Base-by-base conservation (phyloP, 2,329 filamentous ascomycete species). In the Sordariomycetes sp. region DNA sequence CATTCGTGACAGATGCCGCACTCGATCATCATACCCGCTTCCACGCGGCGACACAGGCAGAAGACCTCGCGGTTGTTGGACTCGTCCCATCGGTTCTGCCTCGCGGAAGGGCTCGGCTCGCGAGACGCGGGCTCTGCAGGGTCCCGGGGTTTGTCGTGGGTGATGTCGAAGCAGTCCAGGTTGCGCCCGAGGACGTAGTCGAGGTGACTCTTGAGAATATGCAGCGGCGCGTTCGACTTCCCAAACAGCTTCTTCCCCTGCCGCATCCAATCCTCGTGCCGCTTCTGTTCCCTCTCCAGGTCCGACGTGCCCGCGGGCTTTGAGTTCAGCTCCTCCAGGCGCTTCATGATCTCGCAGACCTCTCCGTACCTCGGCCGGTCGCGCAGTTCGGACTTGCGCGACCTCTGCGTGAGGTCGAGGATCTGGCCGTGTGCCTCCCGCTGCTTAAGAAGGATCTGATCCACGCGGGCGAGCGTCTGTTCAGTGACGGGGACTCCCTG, bases 11-110 rank as follows among this genome's bases (percentile, higher is more conserved):
- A 99, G 46, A 97, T 79, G 70, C 97, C 94, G 70, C 94, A 99
- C 72, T 99, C 94, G 65, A 99, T 97, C 94, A 99, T 99, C 88
- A 97, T 95, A 56, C 94, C 94, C 43, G 93, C 91, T 72, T 99
- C 94, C 7, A 90, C 83, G 62, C 87, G 90, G 60, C 94, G 85
- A 73, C 94, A 99, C 64, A 99, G 96, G 71, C 94, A 99, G 70
- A 97, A 99, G 0, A 97, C 93, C 68, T 97, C 92, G 40, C 82
- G 73, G 35, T 74, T 85, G 68, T 77, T 81, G 20, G 46, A n/a
- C 65, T 88, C 80, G 65, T 87, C 78, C 79, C 75, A 86, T 64
- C 73, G 80, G 60, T 70, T 78, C 57, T 72, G 68, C 53, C 78
- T 79, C 8, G 77, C 79, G 8, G 77, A 74, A 1, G 80, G 79